Percentiles rank a stretch among this genome's conserved stretches.
Evolutionary conservation across 345 rosid genomes (phyloP).

Genomic region (Syzygium oleosum): DNA sequence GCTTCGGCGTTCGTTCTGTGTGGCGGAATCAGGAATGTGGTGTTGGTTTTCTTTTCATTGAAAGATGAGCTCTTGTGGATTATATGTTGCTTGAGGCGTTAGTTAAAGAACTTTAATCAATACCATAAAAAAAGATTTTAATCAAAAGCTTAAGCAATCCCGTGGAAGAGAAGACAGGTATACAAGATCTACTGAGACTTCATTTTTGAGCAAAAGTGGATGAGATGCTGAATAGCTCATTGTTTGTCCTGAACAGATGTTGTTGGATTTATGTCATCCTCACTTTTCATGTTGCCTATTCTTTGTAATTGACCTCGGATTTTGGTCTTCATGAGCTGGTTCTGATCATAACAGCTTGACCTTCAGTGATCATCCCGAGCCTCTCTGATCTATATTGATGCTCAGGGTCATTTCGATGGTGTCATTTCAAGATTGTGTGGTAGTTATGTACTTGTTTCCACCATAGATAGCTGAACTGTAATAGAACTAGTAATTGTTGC

Average conservation of each 20-base stretch:
- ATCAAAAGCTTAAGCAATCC: neutral
- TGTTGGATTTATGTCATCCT: neutral
- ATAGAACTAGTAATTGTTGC: neutral
- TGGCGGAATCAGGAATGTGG: neutral
- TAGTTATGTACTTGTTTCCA: neutral
- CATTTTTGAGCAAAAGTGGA: neutral
- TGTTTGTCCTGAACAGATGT: neutral
- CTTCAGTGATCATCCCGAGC: neutral
- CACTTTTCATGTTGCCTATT: neutral
- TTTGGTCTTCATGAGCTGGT: neutral
- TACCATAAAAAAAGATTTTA: neutral
- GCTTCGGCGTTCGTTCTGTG: neutral
- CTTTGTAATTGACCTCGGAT: neutral
- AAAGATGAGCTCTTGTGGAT: neutral
- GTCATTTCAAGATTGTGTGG: neutral
- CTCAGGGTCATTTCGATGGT: neutral
- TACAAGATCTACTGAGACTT: neutral
- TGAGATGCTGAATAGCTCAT: neutral
- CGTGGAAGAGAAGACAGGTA: neutral
- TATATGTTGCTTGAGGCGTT: neutral
- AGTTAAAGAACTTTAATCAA: neutral
- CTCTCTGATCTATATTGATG: neutral
- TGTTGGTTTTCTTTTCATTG: neutral
- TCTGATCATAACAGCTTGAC: neutral
- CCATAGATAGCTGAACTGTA: neutral